Evolutionary conservation across 371 early-diverging fungal species (phyloP).

Genomic region (Saksenaea vasiformis): DNA sequence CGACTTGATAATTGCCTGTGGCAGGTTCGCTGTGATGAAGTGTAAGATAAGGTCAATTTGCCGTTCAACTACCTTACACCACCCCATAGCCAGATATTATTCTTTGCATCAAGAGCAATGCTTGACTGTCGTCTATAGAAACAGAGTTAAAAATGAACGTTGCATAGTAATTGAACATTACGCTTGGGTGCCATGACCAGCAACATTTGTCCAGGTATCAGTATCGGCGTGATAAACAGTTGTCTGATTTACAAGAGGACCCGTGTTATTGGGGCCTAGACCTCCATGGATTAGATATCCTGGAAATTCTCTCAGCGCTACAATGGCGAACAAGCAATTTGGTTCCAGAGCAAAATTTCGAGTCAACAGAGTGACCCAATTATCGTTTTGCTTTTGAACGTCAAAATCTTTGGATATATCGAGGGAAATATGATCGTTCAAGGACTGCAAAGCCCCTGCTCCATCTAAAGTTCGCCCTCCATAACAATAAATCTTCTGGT

Average conservation of each 20-base stretch:
- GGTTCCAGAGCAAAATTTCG: background rate
- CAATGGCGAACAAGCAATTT: background rate
- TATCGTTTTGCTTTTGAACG: background rate
- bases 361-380: background rate
- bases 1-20: background rate
- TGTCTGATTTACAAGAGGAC: background rate
- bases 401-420: background rate
- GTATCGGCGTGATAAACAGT: background rate
- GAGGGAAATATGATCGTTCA: background rate
- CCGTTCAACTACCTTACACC: background rate
- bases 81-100: background rate
- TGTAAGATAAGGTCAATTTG: background rate
- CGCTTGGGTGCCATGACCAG: background rate
- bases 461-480: too few species aligned
- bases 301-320: background rate
- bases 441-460: too few species aligned
- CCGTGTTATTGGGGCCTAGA: background rate
- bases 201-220: constrained; percentile 5
- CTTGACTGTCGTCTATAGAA: background rate
- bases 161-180: background rate
- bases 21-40: background rate
- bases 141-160: background rate
- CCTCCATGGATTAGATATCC: background rate
- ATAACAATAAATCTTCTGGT: too few species aligned
- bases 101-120: background rate